Evolutionary conservation across 768 basidiomycete species (phyloP).

Genomic region (Tylopilus plumbeoviolaceoides): DNA sequence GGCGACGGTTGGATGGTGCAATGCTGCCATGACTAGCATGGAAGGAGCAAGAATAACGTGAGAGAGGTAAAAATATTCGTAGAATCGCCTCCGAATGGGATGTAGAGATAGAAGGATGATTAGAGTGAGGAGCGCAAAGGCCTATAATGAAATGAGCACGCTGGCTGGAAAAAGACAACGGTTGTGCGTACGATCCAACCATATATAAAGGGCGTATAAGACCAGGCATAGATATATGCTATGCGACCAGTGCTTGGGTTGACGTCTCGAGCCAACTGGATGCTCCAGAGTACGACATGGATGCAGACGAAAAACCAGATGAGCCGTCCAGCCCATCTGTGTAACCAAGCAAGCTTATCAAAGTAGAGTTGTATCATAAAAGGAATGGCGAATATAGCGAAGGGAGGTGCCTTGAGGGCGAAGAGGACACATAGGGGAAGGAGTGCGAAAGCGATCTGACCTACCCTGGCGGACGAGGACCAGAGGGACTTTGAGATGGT

Average conservation of each 20-base stretch:
- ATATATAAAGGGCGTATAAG: conserved; percentile 57
- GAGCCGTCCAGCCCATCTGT: conserved; percentile 67
- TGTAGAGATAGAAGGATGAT: conserved; percentile 49
- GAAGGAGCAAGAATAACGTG: conserved; percentile 62
- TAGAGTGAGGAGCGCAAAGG: conserved; percentile 50
- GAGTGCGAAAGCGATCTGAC: conserved; percentile 68
- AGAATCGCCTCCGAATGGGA: conserved; percentile 48
- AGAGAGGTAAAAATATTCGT: conserved; percentile 61
- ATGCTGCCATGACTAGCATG: conserved; percentile 55
- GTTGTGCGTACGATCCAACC: conserved; percentile 49
- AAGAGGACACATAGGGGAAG: conserved; percentile 67
- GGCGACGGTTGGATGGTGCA: conserved; percentile 65
- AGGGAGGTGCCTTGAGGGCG: conserved; percentile 67
- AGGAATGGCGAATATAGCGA: conserved; percentile 65
- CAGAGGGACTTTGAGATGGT: conserved; percentile 68
- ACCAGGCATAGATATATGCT: conserved; percentile 51
- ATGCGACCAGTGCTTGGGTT: conserved; percentile 38
- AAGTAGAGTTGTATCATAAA: conserved; percentile 62
- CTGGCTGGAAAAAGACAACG: background rate
- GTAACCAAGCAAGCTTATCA: conserved; percentile 70
- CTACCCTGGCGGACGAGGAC: conserved; percentile 64
- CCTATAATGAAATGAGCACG: conserved; percentile 34
- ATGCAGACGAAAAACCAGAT: conserved; percentile 59
- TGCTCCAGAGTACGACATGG: conserved; percentile 67
- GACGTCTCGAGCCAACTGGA: conserved; percentile 55